Evolutionary conservation across 768 basidiomycete genomes (phyloP), one percentile per base, ranked within the genome.

Genomic region (Boletus sp.): DNA sequence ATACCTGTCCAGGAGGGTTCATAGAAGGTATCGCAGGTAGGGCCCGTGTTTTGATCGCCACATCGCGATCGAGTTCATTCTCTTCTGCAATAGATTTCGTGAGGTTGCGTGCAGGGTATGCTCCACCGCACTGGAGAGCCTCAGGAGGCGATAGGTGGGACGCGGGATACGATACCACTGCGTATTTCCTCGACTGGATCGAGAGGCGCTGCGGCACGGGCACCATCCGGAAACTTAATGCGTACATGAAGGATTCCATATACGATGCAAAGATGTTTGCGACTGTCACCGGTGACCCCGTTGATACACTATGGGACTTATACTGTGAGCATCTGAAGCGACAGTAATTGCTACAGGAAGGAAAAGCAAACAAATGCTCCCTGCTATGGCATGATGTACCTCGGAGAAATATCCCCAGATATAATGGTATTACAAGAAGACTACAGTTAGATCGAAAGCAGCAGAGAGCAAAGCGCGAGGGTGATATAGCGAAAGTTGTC

Each of bases 11-110:
- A 0, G 79, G 80, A 2, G 90, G 90, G 2, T 71, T 93, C 44
- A 82, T 89, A 57, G 90, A 93, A 64, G 90, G 90, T 19, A 77
- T 93, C 27, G 90, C 89, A 67, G 88, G 88, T 86, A 54, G 40
- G 74, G 56, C 11, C 11, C n/a, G 15, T n/a, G 29, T 38, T 40
- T 17, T 17, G 39, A 50, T 32, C 45, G 21, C 48, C 19, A 19
- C 35, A 30, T 54, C 39, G 41, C 7, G n/a, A 43, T 30, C 25
- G 14, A 29, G 6, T 35, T 42, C 17, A 57, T 50, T 53, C 9
- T 41, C 25, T 41, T 54, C 15, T n/a, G 15, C 21, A 30, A 32
- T 40, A 85, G 90, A 92, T 66, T 91, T 80, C 69, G 86, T 91
- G 33, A 82, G 90, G 51, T 71, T 88, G 32, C 76, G 77, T 38